Percentiles rank a stretch among this genome's conserved stretches.
Evolutionary conservation across 345 rosid genomes (phyloP).

Genomic region (Psidium guajava): DNA sequence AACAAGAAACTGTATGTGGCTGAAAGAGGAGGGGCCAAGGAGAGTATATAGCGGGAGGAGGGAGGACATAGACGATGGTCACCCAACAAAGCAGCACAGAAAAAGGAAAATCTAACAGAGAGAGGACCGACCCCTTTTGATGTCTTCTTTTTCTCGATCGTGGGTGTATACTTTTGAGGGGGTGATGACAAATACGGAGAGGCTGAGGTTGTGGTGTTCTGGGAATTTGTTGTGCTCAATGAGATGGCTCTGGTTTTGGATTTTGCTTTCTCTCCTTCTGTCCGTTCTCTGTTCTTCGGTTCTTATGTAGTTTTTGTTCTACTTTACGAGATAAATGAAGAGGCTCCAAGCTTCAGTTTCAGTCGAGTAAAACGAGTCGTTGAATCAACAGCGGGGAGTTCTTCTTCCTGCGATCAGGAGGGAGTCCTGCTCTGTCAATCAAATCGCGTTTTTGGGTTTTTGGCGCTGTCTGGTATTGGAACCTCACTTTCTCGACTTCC

Average conservation of each 20-base stretch:
- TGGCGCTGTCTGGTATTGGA: not conserved
- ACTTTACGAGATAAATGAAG: not conserved
- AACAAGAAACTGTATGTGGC: not conserved
- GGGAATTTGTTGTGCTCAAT: not conserved
- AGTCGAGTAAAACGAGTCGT: not conserved
- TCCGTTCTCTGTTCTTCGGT: not conserved
- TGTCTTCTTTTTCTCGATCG: not conserved
- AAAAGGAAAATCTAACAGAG: not conserved
- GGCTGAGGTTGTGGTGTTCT: not conserved
- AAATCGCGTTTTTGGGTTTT: not conserved
- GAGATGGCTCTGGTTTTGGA: slow-evolving; percentile 3
- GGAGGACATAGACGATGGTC: not conserved
- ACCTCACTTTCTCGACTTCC: not conserved
- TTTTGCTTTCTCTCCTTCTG: not conserved
- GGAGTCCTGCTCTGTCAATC: not conserved
- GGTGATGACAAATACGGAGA: not conserved
- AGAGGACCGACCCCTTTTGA: not conserved
- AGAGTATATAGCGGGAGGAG: not conserved
- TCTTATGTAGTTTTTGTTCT: not conserved
- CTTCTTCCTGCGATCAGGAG: not conserved
- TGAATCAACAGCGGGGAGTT: not conserved
- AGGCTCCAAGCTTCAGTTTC: not conserved
- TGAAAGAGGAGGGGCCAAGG: slow-evolving; percentile 12
- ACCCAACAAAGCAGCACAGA: not conserved
- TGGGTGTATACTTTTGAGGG: not conserved